A percentile compares a stretch with the other conserved stretches of the same genome.
These are phyloP conservation scores for Somion occarium DNA, from an alignment of 1,284 basidiomycete species.

Conservation along the genomic window DNA sequence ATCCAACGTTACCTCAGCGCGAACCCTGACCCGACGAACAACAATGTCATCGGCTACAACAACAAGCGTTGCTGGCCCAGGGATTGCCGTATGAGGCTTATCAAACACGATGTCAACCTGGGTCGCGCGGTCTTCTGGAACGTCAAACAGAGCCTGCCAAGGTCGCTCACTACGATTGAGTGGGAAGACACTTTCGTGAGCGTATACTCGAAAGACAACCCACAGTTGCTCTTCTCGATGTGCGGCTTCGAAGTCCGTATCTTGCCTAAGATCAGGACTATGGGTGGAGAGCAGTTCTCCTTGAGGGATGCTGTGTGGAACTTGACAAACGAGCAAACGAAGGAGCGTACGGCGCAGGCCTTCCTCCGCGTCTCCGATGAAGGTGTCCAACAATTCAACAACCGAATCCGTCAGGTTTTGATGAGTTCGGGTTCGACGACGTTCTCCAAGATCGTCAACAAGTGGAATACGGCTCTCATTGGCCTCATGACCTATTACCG, in stretches of 20 bases:
- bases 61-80: constrained; percentile 99
- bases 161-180: constrained; percentile 97
- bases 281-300: constrained; percentile 95
- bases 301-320: constrained; percentile 98
- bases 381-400: constrained; percentile 95
- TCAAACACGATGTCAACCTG: constrained; percentile 99
- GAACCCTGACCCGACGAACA: constrained; percentile 97
- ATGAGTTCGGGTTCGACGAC: constrained; percentile 99
- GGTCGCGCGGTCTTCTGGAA: constrained; percentile 99
- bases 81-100: constrained; percentile 97
- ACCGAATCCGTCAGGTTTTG: constrained; percentile 92
- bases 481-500: constrained; percentile 98
- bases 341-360: constrained; percentile 96
- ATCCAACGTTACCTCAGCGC: constrained; percentile 97
- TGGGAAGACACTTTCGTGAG: constrained; percentile 98
- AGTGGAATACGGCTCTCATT: constrained; percentile 96
- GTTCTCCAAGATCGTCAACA: constrained; percentile 99
- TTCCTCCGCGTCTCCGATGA: constrained; percentile 97
- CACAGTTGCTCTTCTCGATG: constrained; percentile 98
- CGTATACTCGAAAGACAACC: constrained; percentile 97
- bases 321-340: constrained; percentile 91
- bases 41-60: constrained; percentile 98
- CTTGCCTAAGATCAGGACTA: constrained; percentile 90
- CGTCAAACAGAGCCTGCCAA: constrained; percentile 94
- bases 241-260: constrained; percentile 97